Conservation (phyloP, 345 rosid species). For the Xanthoceras sorbifolium region DNA sequence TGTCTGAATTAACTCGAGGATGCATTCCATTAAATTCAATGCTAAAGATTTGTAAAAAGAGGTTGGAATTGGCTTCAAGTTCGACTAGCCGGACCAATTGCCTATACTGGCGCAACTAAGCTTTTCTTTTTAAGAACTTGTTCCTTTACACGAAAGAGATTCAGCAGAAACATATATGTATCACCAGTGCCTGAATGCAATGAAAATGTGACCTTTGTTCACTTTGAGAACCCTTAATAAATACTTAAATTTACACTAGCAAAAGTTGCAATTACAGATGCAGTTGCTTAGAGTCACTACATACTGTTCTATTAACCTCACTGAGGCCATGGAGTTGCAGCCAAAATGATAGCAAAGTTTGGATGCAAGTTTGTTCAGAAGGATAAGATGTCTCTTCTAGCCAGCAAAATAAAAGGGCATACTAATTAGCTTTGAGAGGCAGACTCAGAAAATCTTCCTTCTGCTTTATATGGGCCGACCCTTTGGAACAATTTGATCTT, state of each 20-base stretch:
- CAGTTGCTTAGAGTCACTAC: conserved; percentile 3
- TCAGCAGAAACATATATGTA: neutral
- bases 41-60: no score
- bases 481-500: conserved; percentile 41
- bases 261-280: neutral
- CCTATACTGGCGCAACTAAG: no score
- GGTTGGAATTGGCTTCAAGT: neutral
- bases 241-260: neutral
- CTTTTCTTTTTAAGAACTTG: no score
- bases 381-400: neutral
- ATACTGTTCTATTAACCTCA: neutral
- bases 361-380: neutral
- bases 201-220: neutral
- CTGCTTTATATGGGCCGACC: conserved; percentile 32
- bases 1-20: no score
- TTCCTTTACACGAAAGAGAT: neutral
- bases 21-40: no score
- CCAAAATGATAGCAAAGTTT: neutral
- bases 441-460: neutral
- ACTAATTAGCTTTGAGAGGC: neutral
- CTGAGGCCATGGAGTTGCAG: neutral
- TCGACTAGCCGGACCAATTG: neutral
- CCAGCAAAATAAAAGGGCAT: neutral
- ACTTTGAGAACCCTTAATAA: neutral
- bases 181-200: no score